A percentile compares a stretch with the other conserved stretches of the same genome.
phyloP scores from a whole-genome alignment of 768 basidiomycete species.

The Kwoniella sp. region DNA sequence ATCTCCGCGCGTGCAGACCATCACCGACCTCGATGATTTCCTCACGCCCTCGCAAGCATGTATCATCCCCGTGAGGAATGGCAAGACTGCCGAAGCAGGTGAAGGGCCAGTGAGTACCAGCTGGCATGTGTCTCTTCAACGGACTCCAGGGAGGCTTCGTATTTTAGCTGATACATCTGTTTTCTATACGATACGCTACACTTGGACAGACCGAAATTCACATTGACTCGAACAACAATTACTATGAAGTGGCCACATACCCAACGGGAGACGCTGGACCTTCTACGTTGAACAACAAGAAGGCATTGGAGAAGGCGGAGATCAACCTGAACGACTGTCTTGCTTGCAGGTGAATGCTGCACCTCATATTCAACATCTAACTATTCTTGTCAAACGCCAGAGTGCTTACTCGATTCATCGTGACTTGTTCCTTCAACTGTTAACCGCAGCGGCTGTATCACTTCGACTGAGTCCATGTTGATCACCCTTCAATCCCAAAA shows the following conservation, averaged over 20 bases:
- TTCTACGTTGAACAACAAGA: conserved; percentile 37
- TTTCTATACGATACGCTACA: not conserved
- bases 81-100: conserved; percentile 49
- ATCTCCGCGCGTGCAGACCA: conserved; percentile 62
- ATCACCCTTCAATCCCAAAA: conserved; percentile 94
- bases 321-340: conserved; percentile 97
- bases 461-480: conserved; percentile 94
- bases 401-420: no score
- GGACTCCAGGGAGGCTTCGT: no score
- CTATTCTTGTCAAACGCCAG: no score
- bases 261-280: conserved; percentile 39
- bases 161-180: not conserved
- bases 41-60: conserved; percentile 95
- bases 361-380: not conserved
- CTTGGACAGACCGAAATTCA: conserved; percentile 79
- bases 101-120: conserved; percentile 32
- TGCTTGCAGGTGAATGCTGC: conserved; percentile 79
- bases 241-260: conserved; percentile 72
- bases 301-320: conserved; percentile 86
- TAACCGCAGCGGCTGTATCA: conserved; percentile 82
- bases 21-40: conserved; percentile 95
- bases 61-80: conserved; percentile 82
- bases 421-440: not conserved
- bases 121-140: no score
- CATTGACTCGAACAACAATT: conserved; percentile 79